Base-by-base conservation (phyloP, 2,329 filamentous ascomycete species). In the Trichocomaceae sp. region DNA sequence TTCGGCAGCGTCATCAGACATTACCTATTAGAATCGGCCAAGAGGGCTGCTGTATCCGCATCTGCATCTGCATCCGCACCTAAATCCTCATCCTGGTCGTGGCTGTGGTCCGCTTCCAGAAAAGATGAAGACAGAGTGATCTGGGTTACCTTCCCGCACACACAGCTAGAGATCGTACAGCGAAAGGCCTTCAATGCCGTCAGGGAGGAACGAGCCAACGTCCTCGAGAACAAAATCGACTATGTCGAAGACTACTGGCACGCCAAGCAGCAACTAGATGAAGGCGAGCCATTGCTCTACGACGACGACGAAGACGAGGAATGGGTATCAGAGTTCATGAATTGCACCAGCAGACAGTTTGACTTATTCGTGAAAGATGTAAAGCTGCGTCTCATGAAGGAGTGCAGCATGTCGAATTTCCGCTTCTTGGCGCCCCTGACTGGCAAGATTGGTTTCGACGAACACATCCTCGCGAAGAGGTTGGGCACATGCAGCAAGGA, bases 331-430 rank as follows among this genome's bases (percentile, higher is more conserved):
- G 7, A 8, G 8, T 47, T 52, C 20, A 42, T 35, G 8, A 23
- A 20, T 12, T 19, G 8, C 9, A 47, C 10, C 10, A 42, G 22
- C 5, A 47, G 26, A 19, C 29, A 4, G 1, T 52, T 52, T 10
- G 20, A 6, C n/a, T 4, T 0, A 10, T 17, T 29, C 1, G 15
- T 52, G 20, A 8, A 41, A 19, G 19, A 31, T 3, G 19, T 31
- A 15, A 52, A 52, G 26, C 46, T 52, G 42, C 15, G 42, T 8
- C 50, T 52, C n/a, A 52, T 52, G 50, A 52, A 41, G 12, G 42
- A 52, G 3, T 47, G 1, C 17, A 52, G 37, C 12, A 29, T 52
- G 6, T 47, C 17, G 15, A 47, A 52, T n/a, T 52, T 52, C 44
- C 50, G 44, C 9, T 52, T 52, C 22, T 19, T 52, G 42, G 42